These are phyloP conservation scores for Dryadomyces sulphureus DNA, from an alignment of 2,329 filamentous ascomycete genomes.

Conservation along the genomic window DNA sequence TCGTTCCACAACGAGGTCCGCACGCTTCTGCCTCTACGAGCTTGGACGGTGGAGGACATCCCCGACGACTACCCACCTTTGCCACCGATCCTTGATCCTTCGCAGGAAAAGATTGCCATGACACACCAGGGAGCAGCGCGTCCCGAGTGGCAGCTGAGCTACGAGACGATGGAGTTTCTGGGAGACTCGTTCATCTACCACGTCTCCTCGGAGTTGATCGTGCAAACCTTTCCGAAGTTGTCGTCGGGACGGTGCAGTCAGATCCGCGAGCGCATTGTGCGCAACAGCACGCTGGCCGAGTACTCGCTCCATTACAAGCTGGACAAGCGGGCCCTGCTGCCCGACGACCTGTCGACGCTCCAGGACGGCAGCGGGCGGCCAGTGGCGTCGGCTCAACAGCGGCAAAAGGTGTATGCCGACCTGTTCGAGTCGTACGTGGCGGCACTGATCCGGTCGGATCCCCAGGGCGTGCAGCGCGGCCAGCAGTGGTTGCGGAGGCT, in stretches of 20 bases:
- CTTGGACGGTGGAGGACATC: constrained; percentile 36
- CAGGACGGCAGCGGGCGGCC: constrained; percentile 22
- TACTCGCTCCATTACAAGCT: constrained; percentile 61
- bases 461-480: constrained; percentile 44
- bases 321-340: constrained; percentile 46
- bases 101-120: constrained; percentile 48
- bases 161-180: constrained; percentile 78
- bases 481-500: constrained; percentile 60
- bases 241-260: constrained; percentile 57
- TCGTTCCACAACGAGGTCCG: neutral
- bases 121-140: constrained; percentile 40
- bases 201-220: constrained; percentile 61
- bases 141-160: constrained; percentile 31
- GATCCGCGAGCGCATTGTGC: constrained; percentile 63
- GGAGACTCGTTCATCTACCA: constrained; percentile 68
- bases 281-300: constrained; percentile 60
- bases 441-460: constrained; percentile 56
- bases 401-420: constrained; percentile 65
- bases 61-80: constrained; percentile 36
- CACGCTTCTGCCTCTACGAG: constrained; percentile 8
- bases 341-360: constrained; percentile 26
- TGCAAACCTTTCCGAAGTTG: constrained; percentile 50
- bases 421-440: constrained; percentile 86
- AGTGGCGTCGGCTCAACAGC: constrained; percentile 31
- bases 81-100: constrained; percentile 43